A percentile compares a stretch with the other conserved stretches of the same genome.
These are phyloP conservation scores for Cercophora newfieldiana DNA, from an alignment of 495 filamentous ascomycete genomes.

Conservation along the genomic window DNA sequence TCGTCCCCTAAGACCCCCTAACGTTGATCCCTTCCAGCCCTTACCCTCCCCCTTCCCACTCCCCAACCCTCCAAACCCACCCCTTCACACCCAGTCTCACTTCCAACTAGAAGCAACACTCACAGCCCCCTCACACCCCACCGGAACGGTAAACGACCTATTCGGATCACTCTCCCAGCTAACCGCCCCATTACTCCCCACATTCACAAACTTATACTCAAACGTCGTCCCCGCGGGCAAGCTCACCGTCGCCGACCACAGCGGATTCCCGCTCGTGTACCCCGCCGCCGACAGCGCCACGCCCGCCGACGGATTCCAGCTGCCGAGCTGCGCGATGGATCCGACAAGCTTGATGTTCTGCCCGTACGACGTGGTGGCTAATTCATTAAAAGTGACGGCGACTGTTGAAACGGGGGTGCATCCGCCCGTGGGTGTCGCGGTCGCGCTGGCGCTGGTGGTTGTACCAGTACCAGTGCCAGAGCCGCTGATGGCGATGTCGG, in stretches of 20 bases:
- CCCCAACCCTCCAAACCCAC: too few species aligned
- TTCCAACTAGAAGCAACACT: slow-evolving; percentile 26
- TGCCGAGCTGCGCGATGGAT: slow-evolving; percentile 55
- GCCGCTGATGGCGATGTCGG: slow-evolving; percentile 51
- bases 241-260: slow-evolving; percentile 56
- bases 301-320: slow-evolving; percentile 53
- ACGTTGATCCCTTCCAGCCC: too few species aligned
- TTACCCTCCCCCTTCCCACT: too few species aligned
- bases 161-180: slow-evolving; percentile 69
- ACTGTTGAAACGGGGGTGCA: slow-evolving; percentile 52
- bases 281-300: slow-evolving; percentile 52
- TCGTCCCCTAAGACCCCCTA: background rate
- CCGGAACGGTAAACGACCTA: slow-evolving; percentile 57
- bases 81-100: background rate
- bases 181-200: slow-evolving; percentile 53
- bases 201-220: slow-evolving; percentile 69
- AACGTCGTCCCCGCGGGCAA: slow-evolving; percentile 57
- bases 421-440: slow-evolving; percentile 47
- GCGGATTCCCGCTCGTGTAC: slow-evolving; percentile 56
- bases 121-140: slow-evolving; percentile 45
- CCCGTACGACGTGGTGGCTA: slow-evolving; percentile 54
- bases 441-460: slow-evolving; percentile 41
- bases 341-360: slow-evolving; percentile 63
- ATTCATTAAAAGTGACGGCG: slow-evolving; percentile 59
- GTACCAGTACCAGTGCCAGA: slow-evolving; percentile 4